Conservation (phyloP, 73 alveolate species). For the Paramecium octaurelia region DNA sequence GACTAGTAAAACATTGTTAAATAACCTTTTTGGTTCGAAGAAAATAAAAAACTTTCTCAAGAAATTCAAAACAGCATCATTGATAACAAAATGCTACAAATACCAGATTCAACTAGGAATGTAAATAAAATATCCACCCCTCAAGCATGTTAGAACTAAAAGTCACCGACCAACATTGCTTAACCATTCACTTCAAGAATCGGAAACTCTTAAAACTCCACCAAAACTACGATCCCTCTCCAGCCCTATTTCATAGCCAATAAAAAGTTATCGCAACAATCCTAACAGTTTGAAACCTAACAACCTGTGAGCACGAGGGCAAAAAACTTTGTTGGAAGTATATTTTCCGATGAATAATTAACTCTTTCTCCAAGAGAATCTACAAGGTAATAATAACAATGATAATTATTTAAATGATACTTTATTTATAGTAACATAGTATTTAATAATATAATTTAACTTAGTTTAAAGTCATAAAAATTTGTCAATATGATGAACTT, state of each 20-base stretch:
- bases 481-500: neutral
- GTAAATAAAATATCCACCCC: neutral
- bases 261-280: neutral
- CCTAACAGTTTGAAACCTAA: neutral
- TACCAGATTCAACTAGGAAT: conserved; percentile 21
- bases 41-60: neutral
- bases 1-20: conserved; percentile 26
- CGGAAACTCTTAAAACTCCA: neutral
- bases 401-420: neutral
- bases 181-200: neutral
- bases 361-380: neutral
- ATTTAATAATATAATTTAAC: neutral
- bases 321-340: neutral
- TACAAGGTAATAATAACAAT: neutral
- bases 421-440: neutral
- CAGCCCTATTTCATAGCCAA: conserved; percentile 4
- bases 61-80: neutral
- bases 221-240: neutral
- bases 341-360: conserved; percentile 15
- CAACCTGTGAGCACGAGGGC: neutral
- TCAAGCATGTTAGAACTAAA: neutral
- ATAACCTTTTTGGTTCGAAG: conserved; percentile 44
- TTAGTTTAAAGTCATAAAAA: neutral
- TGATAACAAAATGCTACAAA: neutral
- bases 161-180: neutral